Conservation (phyloP, 768 basidiomycete species). For the Trametes maxima region DNA sequence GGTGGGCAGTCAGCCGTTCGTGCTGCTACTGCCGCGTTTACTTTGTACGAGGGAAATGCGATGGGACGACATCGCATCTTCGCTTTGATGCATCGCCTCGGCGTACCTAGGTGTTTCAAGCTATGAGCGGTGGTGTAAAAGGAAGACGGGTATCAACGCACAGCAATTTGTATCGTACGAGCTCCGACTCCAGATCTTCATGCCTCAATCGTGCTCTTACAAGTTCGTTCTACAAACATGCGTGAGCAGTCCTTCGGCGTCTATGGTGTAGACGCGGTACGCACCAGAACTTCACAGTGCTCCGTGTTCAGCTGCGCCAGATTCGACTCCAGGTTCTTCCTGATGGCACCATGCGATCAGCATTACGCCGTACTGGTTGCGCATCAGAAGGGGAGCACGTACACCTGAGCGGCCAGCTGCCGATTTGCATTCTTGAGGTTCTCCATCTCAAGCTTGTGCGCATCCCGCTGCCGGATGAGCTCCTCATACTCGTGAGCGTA, state of each 20-base stretch:
- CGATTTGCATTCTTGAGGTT: conserved; percentile 80
- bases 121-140: neutral
- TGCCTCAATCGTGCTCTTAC: conserved; percentile 86
- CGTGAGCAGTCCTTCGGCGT: too few species aligned
- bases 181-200: conserved; percentile 91
- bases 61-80: conserved; percentile 51
- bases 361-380: neutral
- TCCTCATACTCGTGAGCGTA: conserved; percentile 91
- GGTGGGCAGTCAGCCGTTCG: conserved; percentile 4
- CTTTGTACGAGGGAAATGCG: conserved; percentile 38
- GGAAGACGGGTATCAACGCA: conserved; percentile 44
- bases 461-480: conserved; percentile 70
- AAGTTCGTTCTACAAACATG: conserved; percentile 71
- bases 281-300: conserved; percentile 75
- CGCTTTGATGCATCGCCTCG: conserved; percentile 54
- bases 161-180: conserved; percentile 94
- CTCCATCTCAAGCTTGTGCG: conserved; percentile 85
- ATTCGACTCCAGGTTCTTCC: conserved; percentile 77
- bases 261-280: conserved; percentile 1
- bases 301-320: conserved; percentile 81
- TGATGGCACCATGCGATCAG: conserved; percentile 35
- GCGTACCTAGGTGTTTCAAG: conserved; percentile 45
- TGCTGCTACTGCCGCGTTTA: conserved; percentile 32
- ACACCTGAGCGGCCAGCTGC: conserved; percentile 77
- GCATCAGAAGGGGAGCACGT: conserved; percentile 34